Base-by-base conservation (phyloP, 768 basidiomycete genomes). In the Scleroderma bovista region DNA sequence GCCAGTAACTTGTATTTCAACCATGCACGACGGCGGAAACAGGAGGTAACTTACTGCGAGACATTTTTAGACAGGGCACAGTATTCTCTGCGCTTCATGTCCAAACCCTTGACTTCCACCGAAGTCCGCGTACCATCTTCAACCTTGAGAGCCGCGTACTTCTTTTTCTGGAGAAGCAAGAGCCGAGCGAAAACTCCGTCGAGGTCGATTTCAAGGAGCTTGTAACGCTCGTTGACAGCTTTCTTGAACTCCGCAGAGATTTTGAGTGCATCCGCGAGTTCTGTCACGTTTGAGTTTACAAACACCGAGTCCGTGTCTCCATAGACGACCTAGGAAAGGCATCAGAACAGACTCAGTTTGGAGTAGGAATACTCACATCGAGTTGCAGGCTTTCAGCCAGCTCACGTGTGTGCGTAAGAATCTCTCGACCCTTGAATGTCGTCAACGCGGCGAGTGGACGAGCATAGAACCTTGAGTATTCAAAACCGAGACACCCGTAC, bases 251-350 rank as follows among this genome's bases (percentile, higher is more conserved):
- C 82, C 5, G 80, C 80, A 2, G 95, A 93, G 47, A 95, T 96
- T 70, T 87, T 88, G 45, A 95, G 74, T 2, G 96, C 96, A 42
- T 95, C 88, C 0, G 84, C 78, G 22, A 94, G 80, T 38, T 93
- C 89, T 0, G 83, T 87, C 24, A 88, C 90, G 58, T 93, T 92
- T 3, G 96, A 93, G 69, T 99, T 98, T 57, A 99, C 88, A 66
- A 99, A 97, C 48, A 99, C 90, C 0, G 96, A 99, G 66, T 99
- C 96, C 0, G 96, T 99, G 63, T 99, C 96, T 56, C 96, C 96
- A 59, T 99, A 99, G 9, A 99, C 86, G 58, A 99, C 95, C 95
- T 99, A 50, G 19, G 20, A 17, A 11, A 17, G 3, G 24, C 6
- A 32, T 50, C 29, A 23, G 29, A 19, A 38, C 12, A 7, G 23